phyloP scores from a whole-genome alignment of 2,329 filamentous ascomycete species.

The Ceratocystis albifundus region DNA sequence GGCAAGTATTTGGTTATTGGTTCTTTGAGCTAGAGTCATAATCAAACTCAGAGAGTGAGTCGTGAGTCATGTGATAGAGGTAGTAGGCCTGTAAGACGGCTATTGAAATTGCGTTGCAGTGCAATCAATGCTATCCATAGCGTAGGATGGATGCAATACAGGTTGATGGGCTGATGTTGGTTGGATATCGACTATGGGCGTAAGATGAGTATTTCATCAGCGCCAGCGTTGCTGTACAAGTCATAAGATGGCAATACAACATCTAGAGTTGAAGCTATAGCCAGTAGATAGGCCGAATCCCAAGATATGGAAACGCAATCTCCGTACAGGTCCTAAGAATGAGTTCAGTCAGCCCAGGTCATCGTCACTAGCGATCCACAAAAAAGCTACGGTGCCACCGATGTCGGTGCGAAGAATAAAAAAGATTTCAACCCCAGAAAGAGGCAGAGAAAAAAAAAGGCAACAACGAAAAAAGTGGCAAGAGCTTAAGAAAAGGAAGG shows the following conservation, averaged over 20 bases:
- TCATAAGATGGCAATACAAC: background rate
- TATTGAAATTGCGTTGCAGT: no score
- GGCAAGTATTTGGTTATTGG: background rate
- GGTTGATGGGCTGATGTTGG: background rate
- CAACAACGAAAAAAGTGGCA: slow-evolving; percentile 14
- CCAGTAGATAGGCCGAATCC: background rate
- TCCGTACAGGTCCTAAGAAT: background rate
- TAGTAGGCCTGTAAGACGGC: no score
- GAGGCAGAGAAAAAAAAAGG: slow-evolving; percentile 17
- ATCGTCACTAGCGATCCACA: slow-evolving; percentile 19
- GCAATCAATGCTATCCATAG: background rate
- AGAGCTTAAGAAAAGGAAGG: slow-evolving; percentile 9
- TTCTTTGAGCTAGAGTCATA: background rate
- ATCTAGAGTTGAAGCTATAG: background rate
- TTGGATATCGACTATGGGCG: background rate
- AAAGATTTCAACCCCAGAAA: slow-evolving; percentile 15
- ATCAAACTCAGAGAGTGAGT: background rate
- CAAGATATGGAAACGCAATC: background rate
- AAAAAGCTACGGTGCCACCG: slow-evolving; percentile 19
- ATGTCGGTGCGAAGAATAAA: slow-evolving; percentile 20
- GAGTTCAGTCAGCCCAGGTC: background rate
- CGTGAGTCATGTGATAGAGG: background rate
- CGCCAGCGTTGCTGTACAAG: background rate
- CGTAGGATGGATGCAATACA: background rate
- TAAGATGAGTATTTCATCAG: background rate